Base-by-base conservation (phyloP, 306 rosid genomes). In the Prunus salicina region DNA sequence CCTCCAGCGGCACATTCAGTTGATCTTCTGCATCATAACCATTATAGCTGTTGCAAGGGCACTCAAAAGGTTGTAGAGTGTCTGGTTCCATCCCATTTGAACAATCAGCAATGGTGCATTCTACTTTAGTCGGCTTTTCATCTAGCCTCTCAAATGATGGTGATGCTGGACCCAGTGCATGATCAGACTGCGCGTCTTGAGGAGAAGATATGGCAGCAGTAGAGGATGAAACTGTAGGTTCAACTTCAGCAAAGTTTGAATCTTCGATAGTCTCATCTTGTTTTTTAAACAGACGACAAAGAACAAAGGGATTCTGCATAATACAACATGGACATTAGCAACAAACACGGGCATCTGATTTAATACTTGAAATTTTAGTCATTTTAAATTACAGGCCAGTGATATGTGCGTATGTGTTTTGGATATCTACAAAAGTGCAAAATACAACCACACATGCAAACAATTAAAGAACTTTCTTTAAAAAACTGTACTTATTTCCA, bases 221-320 rank as follows among this genome's bases (percentile, higher is more conserved):
- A 28, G 89, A 82, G 72, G 89, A 79, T 24, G 96, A 89, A 64
- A 38, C 73, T 49, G 89, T 69, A 53, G 62, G 85, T 62, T 82
- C 97, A 47, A 75, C 84, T 64, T 90, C 97, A 58, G 85, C 91
- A 38, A 83, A 53, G 65, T 79, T 82, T 3, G 82, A 84, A 77
- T 12, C 79, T 70, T 90, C 95, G 34, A 92, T 28, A 79, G 77
- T 94, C 73, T 86, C 97, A 20, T 95, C 96, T 0, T 90, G 85
- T 65, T 92, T 95, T 82, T 83, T 95, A 81, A 95, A 95, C 38
- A 95, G 86, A 1, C 98, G 97, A 73, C 96, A 92, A 45, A 95
- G 88, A 53, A 95, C 98, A 84, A 85, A 95, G 7, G 97, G 61
- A 82, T 73, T 92, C 98, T 95, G 96, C 50, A 77, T 45, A 22